Base-by-base conservation (phyloP, 805 yeast species). In the Jamesozyma gamospora region DNA sequence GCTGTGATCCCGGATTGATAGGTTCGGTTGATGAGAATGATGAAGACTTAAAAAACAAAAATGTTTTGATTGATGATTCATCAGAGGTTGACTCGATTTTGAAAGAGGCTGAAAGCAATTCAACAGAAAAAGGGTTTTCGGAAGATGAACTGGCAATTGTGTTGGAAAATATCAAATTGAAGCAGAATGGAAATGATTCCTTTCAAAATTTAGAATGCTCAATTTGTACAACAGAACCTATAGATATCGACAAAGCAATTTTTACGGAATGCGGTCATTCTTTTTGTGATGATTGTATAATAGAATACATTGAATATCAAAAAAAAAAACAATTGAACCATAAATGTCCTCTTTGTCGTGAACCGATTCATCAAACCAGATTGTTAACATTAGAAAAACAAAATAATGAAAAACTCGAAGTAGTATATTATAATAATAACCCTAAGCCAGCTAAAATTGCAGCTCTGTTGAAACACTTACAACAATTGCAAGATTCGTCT, bases 321-420 rank as follows among this genome's bases (percentile, higher is more conserved):
- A 63, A 61, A 32, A 48, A 62, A 28, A 67, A 71, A 37, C 64
- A 68, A 0, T 64, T 70, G 26, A 55, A 55, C 1, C 66, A 75
- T 0, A 56, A 71, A 16, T 90, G 97, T 56, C 95, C 94, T 4
- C 76, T 77, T 42, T 90, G 96, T 58, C 69, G 96, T 26, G 59
- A 55, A 2, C 56, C 62, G 0, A 71, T 86, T 5, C 70, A 77
- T 14, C 65, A 31, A 66, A 74, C 58, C 65, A 69, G 54, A 62
- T 72, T 52, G 28, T 49, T 59, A 32, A 58, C 52, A 36, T 53
- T 60, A 52, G 37, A 50, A 41, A 52, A 32, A 63, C 53, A 49
- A 55, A 58, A 19, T 39, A 11, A 31, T 53, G 39, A 43, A 16
- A 28, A 35, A 12, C 49, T 44, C 16, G 27, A 39, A 10, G 15